Base-by-base conservation (phyloP, 768 basidiomycete genomes). In the Boletus sp. region DNA sequence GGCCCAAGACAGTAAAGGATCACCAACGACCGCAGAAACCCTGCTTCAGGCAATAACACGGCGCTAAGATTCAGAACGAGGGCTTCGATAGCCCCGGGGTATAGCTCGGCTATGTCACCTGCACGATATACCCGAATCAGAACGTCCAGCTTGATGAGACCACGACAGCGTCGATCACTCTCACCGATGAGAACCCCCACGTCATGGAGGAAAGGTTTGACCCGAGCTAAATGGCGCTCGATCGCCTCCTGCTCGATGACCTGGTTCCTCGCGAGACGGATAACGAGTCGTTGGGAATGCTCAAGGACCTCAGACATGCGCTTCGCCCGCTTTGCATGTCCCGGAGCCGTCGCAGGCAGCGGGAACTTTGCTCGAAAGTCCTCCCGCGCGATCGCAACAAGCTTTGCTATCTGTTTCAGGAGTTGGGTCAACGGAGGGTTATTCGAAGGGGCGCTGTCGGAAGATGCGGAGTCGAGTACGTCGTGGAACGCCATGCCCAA, bases 61-160 rank as follows among this genome's bases (percentile, higher is more conserved):
- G 42, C 47, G 2, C 56, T 52, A 1, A 62, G n/a, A 39, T 58
- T 50, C 52, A 66, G 45, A 33, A 59, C 40, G 24, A 61, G 33
- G 3, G 55, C 54, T 40, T 64, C 59, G 18, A 61, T 40, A 6
- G 45, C 54, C 3, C 36, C 36, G 1, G 65, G 62, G 40, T 59
- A 57, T 15, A 64, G 59, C 28, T 67, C 65, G 1, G 24, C 44
- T 35, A 59, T 35, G 32, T 64, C 59, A 2, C 65, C 65, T 66
- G 48, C 8, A 45, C 12, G 10, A 7, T 11, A 29, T 17, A 41
- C 42, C n/a, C 50, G 3, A 15, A 53, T 39, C 29, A 44, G 37
- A 37, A 51, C 17, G n/a, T 24, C 32, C 8, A 30, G 14, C 14
- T 12, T 2, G 5, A 42, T 11, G 8, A 32, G 2, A 24, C 5